These are phyloP conservation scores for Musa schizocarpa DNA, from an alignment of 176 grass and related monocot species.

Conservation along the genomic window DNA sequence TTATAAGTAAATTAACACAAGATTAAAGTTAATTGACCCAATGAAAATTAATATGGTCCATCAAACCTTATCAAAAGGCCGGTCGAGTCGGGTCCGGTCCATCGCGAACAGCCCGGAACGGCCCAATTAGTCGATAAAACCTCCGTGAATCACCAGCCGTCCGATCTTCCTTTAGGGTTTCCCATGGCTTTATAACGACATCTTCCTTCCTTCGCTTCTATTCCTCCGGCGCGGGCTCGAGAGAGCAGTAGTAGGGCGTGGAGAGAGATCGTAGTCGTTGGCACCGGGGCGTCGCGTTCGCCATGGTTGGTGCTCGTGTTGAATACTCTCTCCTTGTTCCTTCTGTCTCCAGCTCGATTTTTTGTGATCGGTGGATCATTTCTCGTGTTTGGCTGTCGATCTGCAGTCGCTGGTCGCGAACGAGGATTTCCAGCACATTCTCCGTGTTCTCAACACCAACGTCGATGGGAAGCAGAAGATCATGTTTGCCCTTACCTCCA, in stretches of 20 bases:
- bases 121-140: not conserved
- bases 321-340: not conserved
- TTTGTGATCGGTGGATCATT: too few species aligned
- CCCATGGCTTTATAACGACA: not conserved
- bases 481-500: constrained; percentile 13
- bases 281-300: not conserved
- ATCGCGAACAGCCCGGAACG: too few species aligned
- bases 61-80: too few species aligned
- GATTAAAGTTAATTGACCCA: too few species aligned
- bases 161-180: not conserved
- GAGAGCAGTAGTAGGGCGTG: too few species aligned
- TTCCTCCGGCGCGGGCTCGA: not conserved
- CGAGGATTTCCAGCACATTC: constrained; percentile 15
- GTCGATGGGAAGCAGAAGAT: constrained; percentile 20
- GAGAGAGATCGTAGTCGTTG: not conserved
- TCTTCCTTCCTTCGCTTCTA: not conserved
- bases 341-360: not conserved
- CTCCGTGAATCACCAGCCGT: not conserved
- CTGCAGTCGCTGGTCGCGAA: constrained; percentile 1
- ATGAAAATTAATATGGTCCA: not conserved
- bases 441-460: constrained; percentile 13
- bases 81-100: not conserved
- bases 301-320: not conserved
- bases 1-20: too few species aligned
- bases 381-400: not conserved